Evolutionary conservation across 306 rosid species (phyloP).

Genomic region (Prunus salicina): DNA sequence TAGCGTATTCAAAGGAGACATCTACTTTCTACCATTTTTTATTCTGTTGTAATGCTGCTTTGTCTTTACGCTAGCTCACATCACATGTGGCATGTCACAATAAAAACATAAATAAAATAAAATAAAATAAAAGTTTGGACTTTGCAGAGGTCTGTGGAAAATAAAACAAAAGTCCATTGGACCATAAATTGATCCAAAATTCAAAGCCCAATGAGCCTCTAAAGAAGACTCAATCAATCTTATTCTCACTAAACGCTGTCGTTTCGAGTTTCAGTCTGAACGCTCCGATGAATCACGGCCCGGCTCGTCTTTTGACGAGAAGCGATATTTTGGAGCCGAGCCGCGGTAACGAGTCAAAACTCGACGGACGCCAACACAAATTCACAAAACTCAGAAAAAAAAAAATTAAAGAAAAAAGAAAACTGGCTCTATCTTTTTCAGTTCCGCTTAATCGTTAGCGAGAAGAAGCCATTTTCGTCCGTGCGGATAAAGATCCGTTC

Average conservation of each 20-base stretch:
- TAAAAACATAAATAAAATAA: not conserved
- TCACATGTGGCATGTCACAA: not conserved
- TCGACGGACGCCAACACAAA: slow-evolving; percentile 30
- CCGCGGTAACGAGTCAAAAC: not conserved
- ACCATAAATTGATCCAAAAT: not conserved
- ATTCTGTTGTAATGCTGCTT: not conserved
- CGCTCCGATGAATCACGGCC: not conserved
- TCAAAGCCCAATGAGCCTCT: slow-evolving; percentile 8
- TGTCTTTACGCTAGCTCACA: not conserved
- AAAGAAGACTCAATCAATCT: not conserved
- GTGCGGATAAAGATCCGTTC: slow-evolving; percentile 1
- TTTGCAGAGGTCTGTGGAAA: too few species aligned
- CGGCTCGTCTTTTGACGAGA: slow-evolving; percentile 5
- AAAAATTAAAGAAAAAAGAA: not conserved
- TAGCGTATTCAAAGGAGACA: too few species aligned
- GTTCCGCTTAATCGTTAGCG: slow-evolving; percentile 18
- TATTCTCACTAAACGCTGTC: not conserved
- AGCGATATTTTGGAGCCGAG: slow-evolving; percentile 2
- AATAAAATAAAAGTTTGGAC: not conserved
- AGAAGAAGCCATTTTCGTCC: slow-evolving; percentile 9
- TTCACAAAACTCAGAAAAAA: slow-evolving; percentile 12
- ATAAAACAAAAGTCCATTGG: not conserved
- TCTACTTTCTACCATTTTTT: too few species aligned
- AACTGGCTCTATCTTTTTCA: slow-evolving; percentile 15
- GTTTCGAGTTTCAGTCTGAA: not conserved